Percentiles rank a stretch among this genome's conserved stretches.
Conservation (phyloP, 176 grass and related monocot genomes). For the Cenchrus americanus region DNA sequence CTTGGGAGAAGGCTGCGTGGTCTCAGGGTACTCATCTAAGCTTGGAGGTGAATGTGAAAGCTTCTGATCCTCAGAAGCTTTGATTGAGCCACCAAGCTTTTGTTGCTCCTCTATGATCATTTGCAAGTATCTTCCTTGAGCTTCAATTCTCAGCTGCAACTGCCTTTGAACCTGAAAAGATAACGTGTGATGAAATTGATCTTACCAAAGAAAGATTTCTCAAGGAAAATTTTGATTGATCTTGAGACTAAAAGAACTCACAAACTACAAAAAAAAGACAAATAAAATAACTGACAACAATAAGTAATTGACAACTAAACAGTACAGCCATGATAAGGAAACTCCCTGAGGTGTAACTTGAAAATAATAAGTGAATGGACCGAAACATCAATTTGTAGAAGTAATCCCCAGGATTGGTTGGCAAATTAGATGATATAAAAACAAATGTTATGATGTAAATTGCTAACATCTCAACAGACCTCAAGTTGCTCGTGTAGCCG, state of each 20-base stretch:
- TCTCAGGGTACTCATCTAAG: constrained; percentile 64
- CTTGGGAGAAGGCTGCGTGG: constrained; percentile 49
- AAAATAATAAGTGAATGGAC: neutral
- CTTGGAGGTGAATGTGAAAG: constrained; percentile 52
- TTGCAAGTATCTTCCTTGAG: constrained; percentile 87
- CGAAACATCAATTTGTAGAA: neutral
- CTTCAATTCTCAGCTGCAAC: constrained; percentile 94
- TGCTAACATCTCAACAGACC: constrained; percentile 49
- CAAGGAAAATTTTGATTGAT: neutral
- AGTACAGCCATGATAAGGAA: constrained; percentile 1
- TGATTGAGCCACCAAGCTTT: constrained; percentile 62
- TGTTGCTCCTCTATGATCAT: constrained; percentile 98
- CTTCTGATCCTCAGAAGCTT: constrained; percentile 63
- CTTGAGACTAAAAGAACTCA: neutral
- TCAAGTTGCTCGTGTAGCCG: constrained; percentile 94
- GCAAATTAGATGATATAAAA: neutral
- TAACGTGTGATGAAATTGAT: constrained; percentile 16
- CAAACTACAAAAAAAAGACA: neutral
- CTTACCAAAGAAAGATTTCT: neutral
- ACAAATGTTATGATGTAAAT: neutral
- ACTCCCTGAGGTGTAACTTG: neutral
- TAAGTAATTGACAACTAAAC: neutral
- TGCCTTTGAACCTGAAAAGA: constrained; percentile 89
- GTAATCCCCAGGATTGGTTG: neutral
- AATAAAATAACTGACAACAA: neutral